Conservation (phyloP, 805 yeast species). For the Nakazawaea ambrosiae region DNA sequence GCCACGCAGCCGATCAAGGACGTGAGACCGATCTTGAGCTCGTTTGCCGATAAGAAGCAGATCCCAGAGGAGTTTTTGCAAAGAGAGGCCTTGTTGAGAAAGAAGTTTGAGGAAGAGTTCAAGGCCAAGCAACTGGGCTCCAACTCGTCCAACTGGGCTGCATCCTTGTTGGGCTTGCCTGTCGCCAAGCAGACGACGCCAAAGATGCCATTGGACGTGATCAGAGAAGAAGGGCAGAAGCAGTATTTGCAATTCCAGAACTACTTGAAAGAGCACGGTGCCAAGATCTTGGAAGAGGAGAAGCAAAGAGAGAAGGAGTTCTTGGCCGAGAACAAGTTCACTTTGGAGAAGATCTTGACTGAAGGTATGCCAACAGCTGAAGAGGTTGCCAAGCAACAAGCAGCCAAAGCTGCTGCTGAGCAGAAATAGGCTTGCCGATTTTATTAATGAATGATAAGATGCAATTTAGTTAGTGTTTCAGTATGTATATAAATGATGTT, state of each 20-base stretch:
- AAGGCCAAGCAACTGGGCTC: conserved; percentile 28
- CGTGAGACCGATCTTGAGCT: conserved; percentile 78
- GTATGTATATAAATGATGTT: no score
- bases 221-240: conserved; percentile 89
- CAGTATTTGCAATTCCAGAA: conserved; percentile 76
- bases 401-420: conserved; percentile 4
- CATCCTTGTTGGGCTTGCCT: conserved; percentile 60
- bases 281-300: conserved; percentile 76
- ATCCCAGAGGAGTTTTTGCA: conserved; percentile 74
- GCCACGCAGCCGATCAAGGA: conserved; percentile 83
- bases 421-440: background rate
- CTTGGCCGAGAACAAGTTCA: conserved; percentile 74
- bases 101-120: conserved; percentile 56
- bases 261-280: conserved; percentile 50
- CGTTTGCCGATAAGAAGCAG: conserved; percentile 59
- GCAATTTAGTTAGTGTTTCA: no score
- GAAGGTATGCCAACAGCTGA: conserved; percentile 79
- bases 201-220: conserved; percentile 78
- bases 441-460: background rate
- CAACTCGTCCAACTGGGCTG: conserved; percentile 46
- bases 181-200: conserved; percentile 35
- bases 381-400: conserved; percentile 36
- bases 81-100: conserved; percentile 72
- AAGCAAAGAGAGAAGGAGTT: conserved; percentile 73
- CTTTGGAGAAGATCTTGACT: conserved; percentile 77